A percentile compares a stretch with the other conserved stretches of the same genome.
Conservation (phyloP, 768 basidiomycete genomes). For the Suillus subalutaceus region DNA sequence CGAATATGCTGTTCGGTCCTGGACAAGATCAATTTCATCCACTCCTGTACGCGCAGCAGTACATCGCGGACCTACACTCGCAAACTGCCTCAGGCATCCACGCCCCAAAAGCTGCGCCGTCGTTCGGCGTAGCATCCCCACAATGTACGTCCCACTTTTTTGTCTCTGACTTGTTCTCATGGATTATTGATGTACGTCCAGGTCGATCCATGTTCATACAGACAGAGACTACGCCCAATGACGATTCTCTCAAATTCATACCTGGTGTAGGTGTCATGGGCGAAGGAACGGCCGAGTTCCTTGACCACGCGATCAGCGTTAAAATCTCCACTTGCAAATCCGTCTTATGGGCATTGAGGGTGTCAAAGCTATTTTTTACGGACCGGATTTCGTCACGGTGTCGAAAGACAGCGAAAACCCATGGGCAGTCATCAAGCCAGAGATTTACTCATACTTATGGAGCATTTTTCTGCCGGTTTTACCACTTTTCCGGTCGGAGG, state of each 20-base stretch:
- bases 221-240: conserved; percentile 96
- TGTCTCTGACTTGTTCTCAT: neutral
- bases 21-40: conserved; percentile 28
- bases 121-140: conserved; percentile 20
- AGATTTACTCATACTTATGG: conserved; percentile 98
- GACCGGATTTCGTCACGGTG: conserved; percentile 97
- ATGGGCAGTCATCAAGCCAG: conserved; percentile 94
- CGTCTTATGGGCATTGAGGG: too few relatives aligned
- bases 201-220: conserved; percentile 97
- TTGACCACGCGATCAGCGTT: conserved; percentile 86
- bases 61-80: conserved; percentile 36
- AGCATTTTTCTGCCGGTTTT: conserved; percentile 93
- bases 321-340: conserved; percentile 69
- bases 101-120: conserved; percentile 14
- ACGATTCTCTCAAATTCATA: conserved; percentile 96
- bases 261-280: conserved; percentile 88
- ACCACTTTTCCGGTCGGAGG: conserved; percentile 81
- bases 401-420: conserved; percentile 84
- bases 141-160: conserved; percentile 35
- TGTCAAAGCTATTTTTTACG: conserved; percentile 48
- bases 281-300: conserved; percentile 90
- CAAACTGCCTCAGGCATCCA: conserved; percentile 35
- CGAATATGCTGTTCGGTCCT: conserved; percentile 21
- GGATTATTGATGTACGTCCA: conserved; percentile 27
- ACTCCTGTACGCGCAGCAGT: conserved; percentile 24